Conservation (phyloP, 345 rosid genomes). For the Acer yangbiense region DNA sequence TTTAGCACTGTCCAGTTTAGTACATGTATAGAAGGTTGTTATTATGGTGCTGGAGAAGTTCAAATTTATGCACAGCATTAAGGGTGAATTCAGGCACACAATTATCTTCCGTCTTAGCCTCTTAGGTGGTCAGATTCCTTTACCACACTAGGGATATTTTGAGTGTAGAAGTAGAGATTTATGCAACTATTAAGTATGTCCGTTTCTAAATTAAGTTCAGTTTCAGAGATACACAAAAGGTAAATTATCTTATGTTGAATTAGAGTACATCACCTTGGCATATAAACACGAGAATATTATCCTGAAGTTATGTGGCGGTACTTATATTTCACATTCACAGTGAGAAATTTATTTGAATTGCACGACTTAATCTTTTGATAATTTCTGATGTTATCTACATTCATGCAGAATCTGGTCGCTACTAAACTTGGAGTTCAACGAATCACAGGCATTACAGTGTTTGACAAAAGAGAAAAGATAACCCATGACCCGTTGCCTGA, state of each 20-base stretch:
- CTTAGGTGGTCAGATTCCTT: background rate
- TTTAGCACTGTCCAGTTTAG: no score
- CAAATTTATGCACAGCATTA: background rate
- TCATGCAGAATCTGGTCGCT: conserved; percentile 78
- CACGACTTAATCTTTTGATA: conserved; percentile 13
- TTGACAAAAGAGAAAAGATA: conserved; percentile 65
- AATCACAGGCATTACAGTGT: conserved; percentile 72
- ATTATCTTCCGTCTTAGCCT: background rate
- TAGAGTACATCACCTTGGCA: background rate
- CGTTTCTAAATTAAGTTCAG: background rate
- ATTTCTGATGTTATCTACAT: conserved; percentile 17
- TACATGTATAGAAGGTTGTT: no score
- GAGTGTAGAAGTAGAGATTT: background rate
- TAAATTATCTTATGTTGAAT: background rate
- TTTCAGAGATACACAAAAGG: background rate
- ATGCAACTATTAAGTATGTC: background rate
- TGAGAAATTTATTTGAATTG: conserved; percentile 7
- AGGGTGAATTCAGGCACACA: background rate
- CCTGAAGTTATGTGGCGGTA: background rate
- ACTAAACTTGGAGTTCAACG: conserved; percentile 84
- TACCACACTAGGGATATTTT: background rate
- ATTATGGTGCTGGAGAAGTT: no score
- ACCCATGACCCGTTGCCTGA: conserved; percentile 71
- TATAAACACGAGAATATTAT: background rate
- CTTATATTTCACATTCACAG: background rate